phyloP scores from a whole-genome alignment of 2,329 filamentous ascomycete genomes.

The Dactylellina cionopaga region DNA sequence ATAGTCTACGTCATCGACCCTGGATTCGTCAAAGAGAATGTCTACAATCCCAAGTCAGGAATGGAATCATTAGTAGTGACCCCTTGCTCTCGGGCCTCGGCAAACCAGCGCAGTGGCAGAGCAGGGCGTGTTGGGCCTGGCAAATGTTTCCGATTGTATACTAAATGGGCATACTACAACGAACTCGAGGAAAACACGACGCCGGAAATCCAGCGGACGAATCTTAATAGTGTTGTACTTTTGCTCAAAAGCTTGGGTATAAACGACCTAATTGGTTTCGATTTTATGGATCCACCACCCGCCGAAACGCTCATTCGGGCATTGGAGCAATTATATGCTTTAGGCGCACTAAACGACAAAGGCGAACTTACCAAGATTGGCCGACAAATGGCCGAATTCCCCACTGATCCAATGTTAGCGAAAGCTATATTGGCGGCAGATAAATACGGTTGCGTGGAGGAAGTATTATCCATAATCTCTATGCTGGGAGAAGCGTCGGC shows the following conservation, averaged over 20 bases:
- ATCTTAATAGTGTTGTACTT: conserved; percentile 83
- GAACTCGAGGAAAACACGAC: conserved; percentile 92
- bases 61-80: conserved; percentile 93
- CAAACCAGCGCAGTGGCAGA: conserved; percentile 90
- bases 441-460: conserved; percentile 90
- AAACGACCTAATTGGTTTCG: conserved; percentile 90
- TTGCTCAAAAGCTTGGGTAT: conserved; percentile 90
- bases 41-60: conserved; percentile 88
- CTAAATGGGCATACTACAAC: conserved; percentile 91
- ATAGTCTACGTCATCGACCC: conserved; percentile 96
- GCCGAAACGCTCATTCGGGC: conserved; percentile 89
- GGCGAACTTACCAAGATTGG: conserved; percentile 91
- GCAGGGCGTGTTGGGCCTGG: conserved; percentile 91
- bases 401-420: conserved; percentile 88
- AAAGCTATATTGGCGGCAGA: conserved; percentile 89
- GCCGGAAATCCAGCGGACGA: conserved; percentile 91
- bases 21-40: conserved; percentile 93
- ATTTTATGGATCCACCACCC: conserved; percentile 93
- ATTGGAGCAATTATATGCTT: conserved; percentile 87
- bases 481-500: conserved; percentile 90
- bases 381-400: conserved; percentile 94
- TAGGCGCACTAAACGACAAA: conserved; percentile 87
- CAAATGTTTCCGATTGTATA: conserved; percentile 93
- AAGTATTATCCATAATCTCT: conserved; percentile 90
- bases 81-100: conserved; percentile 88